These are phyloP conservation scores for Phytophthora macrochlamydospora DNA, from an alignment of 352 stramenopile genomes.

Conservation along the genomic window DNA sequence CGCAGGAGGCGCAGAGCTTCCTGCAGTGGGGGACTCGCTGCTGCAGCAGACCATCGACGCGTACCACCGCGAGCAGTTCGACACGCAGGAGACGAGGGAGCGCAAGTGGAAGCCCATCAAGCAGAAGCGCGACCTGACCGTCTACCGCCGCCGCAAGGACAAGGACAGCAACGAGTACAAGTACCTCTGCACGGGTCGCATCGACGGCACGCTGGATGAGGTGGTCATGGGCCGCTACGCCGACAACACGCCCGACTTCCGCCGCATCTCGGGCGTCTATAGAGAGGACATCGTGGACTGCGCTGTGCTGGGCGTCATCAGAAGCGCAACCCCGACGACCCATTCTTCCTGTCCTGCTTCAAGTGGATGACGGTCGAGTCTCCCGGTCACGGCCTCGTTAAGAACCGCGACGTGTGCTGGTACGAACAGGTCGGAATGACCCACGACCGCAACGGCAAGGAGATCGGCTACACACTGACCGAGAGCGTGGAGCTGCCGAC, in stretches of 20 bases:
- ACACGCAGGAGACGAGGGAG: constrained; percentile 62
- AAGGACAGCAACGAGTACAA: constrained; percentile 59
- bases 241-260: constrained; percentile 71
- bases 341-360: constrained; percentile 80
- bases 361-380: constrained; percentile 85
- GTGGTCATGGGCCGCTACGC: constrained; percentile 80
- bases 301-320: constrained; percentile 70
- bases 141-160: constrained; percentile 57
- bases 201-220: constrained; percentile 76
- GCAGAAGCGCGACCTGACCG: constrained; percentile 57
- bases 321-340: constrained; percentile 43
- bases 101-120: constrained; percentile 80
- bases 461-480: constrained; percentile 80
- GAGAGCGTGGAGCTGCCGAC: constrained; percentile 76
- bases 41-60: constrained; percentile 72
- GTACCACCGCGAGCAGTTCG: constrained; percentile 72
- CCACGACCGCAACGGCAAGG: constrained; percentile 71
- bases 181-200: constrained; percentile 65
- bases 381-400: constrained; percentile 70
- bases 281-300: constrained; percentile 81
- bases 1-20: constrained; percentile 54
- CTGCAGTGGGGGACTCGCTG: constrained; percentile 69
- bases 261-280: constrained; percentile 74
- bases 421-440: constrained; percentile 79
- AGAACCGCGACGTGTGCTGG: constrained; percentile 83